Percentiles rank a stretch among this genome's conserved stretches.
Conservation (phyloP, 2,329 filamentous ascomycete species). For the Rhytidhysteron rufulum region DNA sequence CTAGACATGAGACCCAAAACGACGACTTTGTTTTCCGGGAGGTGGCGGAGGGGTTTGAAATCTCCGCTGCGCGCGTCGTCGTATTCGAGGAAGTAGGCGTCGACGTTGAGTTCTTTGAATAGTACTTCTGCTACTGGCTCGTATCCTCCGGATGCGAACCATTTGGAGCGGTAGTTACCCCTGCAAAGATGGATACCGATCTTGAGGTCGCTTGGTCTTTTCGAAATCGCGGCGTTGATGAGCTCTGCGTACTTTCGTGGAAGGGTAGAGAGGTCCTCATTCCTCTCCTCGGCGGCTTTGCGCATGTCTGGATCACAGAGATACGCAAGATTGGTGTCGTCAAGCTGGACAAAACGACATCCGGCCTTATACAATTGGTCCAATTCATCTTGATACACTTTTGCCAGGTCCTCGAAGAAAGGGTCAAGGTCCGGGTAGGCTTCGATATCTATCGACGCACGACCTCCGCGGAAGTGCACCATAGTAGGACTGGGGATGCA, state of each 20-base stretch:
- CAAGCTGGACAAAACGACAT: slow-evolving; percentile 55
- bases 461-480: slow-evolving; percentile 56
- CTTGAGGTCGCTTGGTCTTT: slow-evolving; percentile 52
- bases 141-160: slow-evolving; percentile 57
- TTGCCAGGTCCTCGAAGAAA: slow-evolving; percentile 55
- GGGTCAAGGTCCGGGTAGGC: slow-evolving; percentile 54
- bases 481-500: slow-evolving; percentile 58
- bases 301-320: slow-evolving; percentile 57
- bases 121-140: slow-evolving; percentile 57
- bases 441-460: slow-evolving; percentile 49
- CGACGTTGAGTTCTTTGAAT: slow-evolving; percentile 54
- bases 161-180: slow-evolving; percentile 55
- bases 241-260: slow-evolving; percentile 52
- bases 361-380: slow-evolving; percentile 52
- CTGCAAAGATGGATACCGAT: slow-evolving; percentile 56
- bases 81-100: slow-evolving; percentile 59
- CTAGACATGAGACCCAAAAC: slow-evolving; percentile 54
- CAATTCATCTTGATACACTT: slow-evolving; percentile 54
- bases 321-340: slow-evolving; percentile 59
- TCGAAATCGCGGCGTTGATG: slow-evolving; percentile 53
- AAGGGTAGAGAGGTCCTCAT: slow-evolving; percentile 48
- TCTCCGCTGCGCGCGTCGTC: slow-evolving; percentile 55
- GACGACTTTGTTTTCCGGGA: slow-evolving; percentile 53
- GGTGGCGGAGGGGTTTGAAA: slow-evolving; percentile 52
- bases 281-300: slow-evolving; percentile 49